Evolutionary conservation across 768 basidiomycete genomes (phyloP), one percentile per base, ranked within the genome.

Genomic region (Tylopilus intermedius): DNA sequence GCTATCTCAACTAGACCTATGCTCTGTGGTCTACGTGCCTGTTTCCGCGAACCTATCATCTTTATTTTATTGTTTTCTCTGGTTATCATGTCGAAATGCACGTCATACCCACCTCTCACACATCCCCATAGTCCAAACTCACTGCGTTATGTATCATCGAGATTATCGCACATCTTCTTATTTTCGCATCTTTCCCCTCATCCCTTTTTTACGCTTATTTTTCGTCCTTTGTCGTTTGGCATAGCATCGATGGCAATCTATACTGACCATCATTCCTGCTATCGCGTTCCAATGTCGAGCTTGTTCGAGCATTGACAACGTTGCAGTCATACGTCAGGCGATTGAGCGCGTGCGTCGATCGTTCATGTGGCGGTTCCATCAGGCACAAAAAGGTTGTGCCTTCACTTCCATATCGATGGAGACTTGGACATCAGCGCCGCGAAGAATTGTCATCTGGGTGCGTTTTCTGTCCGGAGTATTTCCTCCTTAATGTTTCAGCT

Each of bases 1-100:
- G 94, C 57, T 95, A 82, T 76, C 88, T 96, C 76, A 96, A 96
- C 75, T 97, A 88, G 82, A 63, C 54, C 33, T 55, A 37, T 32
- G 11, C 47, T 9, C 10, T 3, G 24, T 21, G 18, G 18, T 8
- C n/a, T 8, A 5, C 42, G 26, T 35, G 7, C 29, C 30, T 26
- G 18, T 18, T 18, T 18, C 18, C 18, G 8, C 10, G 6, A 14
- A 32, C 35, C 42, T 48, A 18, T 44, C 40, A 48, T 18, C 22
- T 33, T 38, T 40, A 18, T 7, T 38, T n/a, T 18, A 21, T 1
- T 18, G 45, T 44, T 46, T 7, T 30, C 30, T 30, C 30, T 30
- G 30, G 50, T 56, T 57, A 54, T 44, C 50, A 49, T 32, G 22
- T 45, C 39, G 50, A 55, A 24, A 57, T 32, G 41, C 60, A 59